These are phyloP conservation scores for Ampelomyces quisqualis DNA, from an alignment of 2,329 filamentous ascomycete species.

Conservation along the genomic window DNA sequence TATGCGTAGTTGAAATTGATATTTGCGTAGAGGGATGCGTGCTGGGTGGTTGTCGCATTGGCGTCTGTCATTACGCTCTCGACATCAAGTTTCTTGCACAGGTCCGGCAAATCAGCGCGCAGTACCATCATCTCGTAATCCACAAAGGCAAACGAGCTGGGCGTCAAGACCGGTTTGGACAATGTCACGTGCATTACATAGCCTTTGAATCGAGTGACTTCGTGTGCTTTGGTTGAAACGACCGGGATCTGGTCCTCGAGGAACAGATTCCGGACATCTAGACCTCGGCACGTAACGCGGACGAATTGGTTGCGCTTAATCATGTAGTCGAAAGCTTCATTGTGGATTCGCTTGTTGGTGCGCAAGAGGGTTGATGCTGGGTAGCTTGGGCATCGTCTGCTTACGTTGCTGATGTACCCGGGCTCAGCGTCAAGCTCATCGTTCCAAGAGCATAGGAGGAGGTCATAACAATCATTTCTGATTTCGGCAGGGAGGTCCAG, in stretches of 20 bases:
- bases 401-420: conserved; percentile 15
- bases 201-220: conserved; percentile 21
- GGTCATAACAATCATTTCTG: conserved; percentile 28
- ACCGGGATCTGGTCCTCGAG: conserved; percentile 23
- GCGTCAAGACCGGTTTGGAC: conserved; percentile 20
- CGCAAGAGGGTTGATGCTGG: conserved; percentile 24
- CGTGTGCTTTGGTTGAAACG: conserved; percentile 17
- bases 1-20: conserved; percentile 19
- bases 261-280: conserved; percentile 22
- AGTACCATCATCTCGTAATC: conserved; percentile 29
- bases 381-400: conserved; percentile 21
- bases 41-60: conserved; percentile 22
- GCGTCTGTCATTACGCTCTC: conserved; percentile 28
- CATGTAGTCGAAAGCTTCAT: conserved; percentile 30
- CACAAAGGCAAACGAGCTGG: conserved; percentile 16
- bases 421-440: conserved; percentile 20
- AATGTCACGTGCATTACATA: conserved; percentile 33
- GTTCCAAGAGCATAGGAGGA: conserved; percentile 30
- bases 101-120: conserved; percentile 23
- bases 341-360: conserved; percentile 30
- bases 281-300: conserved; percentile 26
- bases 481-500: conserved; percentile 31
- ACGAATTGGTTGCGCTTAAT: conserved; percentile 24
- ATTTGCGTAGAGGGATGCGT: conserved; percentile 20
- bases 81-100: conserved; percentile 27